These are phyloP conservation scores for Hippophae tibetana DNA, from an alignment of 306 rosid genomes.

Conservation along the genomic window DNA sequence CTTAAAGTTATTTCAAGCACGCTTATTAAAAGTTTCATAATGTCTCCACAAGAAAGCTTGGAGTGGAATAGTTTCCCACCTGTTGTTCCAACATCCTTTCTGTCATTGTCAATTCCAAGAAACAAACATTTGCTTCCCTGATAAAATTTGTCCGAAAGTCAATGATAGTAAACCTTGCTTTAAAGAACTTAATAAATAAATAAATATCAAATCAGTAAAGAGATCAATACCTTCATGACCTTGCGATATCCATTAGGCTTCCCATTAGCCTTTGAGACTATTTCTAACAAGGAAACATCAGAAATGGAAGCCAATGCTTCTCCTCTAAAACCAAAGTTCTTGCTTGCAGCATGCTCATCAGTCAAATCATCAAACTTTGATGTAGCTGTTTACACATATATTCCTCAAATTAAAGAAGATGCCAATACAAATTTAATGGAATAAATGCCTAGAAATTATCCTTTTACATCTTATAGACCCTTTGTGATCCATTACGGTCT, in stretches of 20 bases:
- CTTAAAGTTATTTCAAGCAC: no score
- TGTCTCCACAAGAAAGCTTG: no score
- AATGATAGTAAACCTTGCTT: conserved; percentile 20
- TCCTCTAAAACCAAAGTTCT: conserved; percentile 81
- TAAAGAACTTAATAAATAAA: neutral
- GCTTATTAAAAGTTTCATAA: no score
- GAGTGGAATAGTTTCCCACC: conserved; percentile 22
- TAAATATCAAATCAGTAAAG: neutral
- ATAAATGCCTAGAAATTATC: no score
- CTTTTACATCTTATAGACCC: neutral
- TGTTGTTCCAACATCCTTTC: conserved; percentile 85
- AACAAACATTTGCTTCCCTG: conserved; percentile 83
- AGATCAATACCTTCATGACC: conserved; percentile 59
- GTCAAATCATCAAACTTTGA: conserved; percentile 55
- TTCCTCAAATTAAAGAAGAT: neutral
- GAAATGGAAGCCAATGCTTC: conserved; percentile 94
- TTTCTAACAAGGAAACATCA: conserved; percentile 69
- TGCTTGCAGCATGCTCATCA: conserved; percentile 33
- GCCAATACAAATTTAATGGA: no score
- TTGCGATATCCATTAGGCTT: conserved; percentile 87
- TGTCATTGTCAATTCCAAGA: conserved; percentile 73
- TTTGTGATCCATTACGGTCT: neutral
- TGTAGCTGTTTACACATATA: conserved; percentile 49
- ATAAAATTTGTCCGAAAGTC: conserved; percentile 18
- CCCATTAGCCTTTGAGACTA: conserved; percentile 70